Evolutionary conservation across 164 flowering plant species (phyloP).

Genomic region (Hamamelis virginiana): DNA sequence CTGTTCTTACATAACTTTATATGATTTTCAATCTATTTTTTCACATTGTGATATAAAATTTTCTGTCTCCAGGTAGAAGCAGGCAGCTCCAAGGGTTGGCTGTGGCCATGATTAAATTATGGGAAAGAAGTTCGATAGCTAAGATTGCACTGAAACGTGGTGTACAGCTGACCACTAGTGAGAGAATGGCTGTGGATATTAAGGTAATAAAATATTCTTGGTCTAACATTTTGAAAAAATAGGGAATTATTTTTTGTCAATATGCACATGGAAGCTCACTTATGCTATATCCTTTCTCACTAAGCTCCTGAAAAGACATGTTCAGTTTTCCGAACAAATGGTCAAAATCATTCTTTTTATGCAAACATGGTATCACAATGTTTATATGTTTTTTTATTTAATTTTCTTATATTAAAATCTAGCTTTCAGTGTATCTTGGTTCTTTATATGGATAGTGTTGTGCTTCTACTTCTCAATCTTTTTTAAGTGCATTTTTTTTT

Average conservation of each 20-base stretch:
- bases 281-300: too few species aligned
- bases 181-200: slow-evolving; percentile 94
- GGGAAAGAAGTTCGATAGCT: slow-evolving; percentile 85
- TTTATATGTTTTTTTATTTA: too few species aligned
- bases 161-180: slow-evolving; percentile 82
- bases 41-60: not conserved
- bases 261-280: not conserved
- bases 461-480: too few species aligned
- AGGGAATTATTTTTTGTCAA: not conserved
- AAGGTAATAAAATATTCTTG: slow-evolving; percentile 46
- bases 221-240: not conserved
- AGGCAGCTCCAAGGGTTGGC: slow-evolving; percentile 93
- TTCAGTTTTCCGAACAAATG: too few species aligned
- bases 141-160: slow-evolving; percentile 93
- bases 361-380: too few species aligned
- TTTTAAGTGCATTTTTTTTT: too few species aligned
- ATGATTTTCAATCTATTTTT: not conserved
- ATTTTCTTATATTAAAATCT: too few species aligned
- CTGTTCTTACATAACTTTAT: not conserved
- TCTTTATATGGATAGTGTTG: too few species aligned
- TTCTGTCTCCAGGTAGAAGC: slow-evolving; percentile 67
- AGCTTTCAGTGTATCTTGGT: too few species aligned
- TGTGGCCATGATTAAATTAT: slow-evolving; percentile 75
- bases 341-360: too few species aligned
- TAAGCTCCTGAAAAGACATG: too few species aligned